A percentile compares a stretch with the other conserved stretches of the same genome.
Conservation (phyloP, 2,329 filamentous ascomycete genomes). For the Fusarium paranaense region DNA sequence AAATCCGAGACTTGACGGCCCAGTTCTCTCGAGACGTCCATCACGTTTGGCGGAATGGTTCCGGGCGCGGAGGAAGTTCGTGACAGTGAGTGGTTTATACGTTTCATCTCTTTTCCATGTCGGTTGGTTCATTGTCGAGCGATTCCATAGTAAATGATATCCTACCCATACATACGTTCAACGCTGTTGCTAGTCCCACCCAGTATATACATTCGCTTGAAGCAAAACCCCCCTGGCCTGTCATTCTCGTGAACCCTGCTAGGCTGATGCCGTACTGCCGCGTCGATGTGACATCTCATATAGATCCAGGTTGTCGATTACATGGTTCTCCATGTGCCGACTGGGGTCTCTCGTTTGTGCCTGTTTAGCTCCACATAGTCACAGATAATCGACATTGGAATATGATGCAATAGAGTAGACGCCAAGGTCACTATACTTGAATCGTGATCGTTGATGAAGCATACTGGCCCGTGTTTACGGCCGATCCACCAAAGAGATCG, state of each 20-base stretch:
- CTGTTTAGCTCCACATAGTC: background rate
- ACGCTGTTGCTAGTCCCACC: background rate
- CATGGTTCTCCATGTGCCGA: background rate
- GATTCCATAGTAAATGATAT: constrained; percentile 25
- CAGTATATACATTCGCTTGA: background rate
- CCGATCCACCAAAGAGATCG: background rate
- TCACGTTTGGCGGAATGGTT: constrained; percentile 25
- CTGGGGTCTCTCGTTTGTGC: background rate
- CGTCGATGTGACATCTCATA: background rate
- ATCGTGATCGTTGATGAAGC: background rate
- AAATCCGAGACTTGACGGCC: constrained; percentile 36
- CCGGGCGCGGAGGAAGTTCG: background rate
- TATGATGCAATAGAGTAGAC: background rate
- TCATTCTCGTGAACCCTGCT: background rate
- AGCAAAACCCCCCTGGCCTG: background rate
- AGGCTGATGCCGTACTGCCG: background rate
- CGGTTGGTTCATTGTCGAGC: constrained; percentile 3
- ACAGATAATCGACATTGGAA: background rate
- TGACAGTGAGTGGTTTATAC: constrained; percentile 9
- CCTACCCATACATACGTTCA: background rate
- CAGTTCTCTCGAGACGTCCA: constrained; percentile 36
- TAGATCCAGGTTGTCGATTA: background rate
- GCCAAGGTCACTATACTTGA: background rate
- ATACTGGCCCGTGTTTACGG: background rate
- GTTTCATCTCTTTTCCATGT: background rate